Base-by-base conservation (phyloP, 495 filamentous ascomycete species). In the Trichoderma asperelloides region DNA sequence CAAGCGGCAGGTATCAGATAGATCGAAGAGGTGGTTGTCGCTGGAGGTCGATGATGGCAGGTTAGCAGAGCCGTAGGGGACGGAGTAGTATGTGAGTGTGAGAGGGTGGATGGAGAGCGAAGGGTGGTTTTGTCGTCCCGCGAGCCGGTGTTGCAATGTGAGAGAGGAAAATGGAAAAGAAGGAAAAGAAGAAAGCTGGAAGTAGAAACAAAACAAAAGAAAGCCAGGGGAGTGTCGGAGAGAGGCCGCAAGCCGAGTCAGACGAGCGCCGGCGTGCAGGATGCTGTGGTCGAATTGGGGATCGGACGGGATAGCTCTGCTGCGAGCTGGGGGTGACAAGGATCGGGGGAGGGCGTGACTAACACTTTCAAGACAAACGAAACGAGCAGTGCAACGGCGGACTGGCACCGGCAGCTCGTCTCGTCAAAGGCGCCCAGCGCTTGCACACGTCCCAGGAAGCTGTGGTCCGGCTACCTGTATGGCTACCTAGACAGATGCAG, bases 1-100 rank as follows among this genome's bases (percentile, higher is more conserved):
- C 18, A 71, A 71, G 70, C 71, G 75, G 77, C 71, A 72, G 67
- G 70, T 70, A 71, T 71, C 75, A 71, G 72, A 70, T 73, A 75
- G 73, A 75, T 73, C 67, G 70, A 67, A 67, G 68, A 68, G 55
- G 23, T 13, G 30, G n/a, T n/a, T 60, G 25, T 60, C 23, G 25
- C 55, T 60, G 16, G 25, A 60, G 55, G 23, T 51, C 33, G 68
- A 70, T 64, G 67, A 62, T 68, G 68, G 68, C 49, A 68, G 69
- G 65, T 40, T 55, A 69, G 47, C 67, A 63, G 65, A 8, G 65
- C n/a, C 49, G 69, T 18, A 3, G 55, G 28, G 11, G 55, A 57
- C 49, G 23, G 23, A 4, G 43, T 13, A 4, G 43, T 4, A 16
- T 6, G 43, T 7, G 43, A 47, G 43, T 16, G 43, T n/a, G 15